A percentile compares a stretch with the other conserved stretches of the same genome.
Conservation (phyloP, 78 protist species). For the Dictyostelium firmibasis region DNA sequence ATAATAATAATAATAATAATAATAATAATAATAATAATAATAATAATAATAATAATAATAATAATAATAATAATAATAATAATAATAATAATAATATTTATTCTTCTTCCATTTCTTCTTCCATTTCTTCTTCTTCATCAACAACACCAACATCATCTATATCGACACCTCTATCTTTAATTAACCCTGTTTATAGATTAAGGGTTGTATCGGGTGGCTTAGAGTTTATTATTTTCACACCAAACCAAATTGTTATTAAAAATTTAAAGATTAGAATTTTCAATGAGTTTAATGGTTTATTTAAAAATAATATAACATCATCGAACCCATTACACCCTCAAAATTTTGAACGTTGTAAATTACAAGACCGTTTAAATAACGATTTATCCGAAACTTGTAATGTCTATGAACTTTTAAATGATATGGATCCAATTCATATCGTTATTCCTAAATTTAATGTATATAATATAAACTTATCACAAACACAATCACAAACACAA, state of each 20-base stretch:
- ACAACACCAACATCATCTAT: not conserved
- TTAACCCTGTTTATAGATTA: not conserved
- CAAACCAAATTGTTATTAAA: not conserved
- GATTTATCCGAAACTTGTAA: conserved; percentile 18
- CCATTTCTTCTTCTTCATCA: not conserved
- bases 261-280: conserved; percentile 8
- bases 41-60: too few relatives aligned
- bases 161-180: not conserved
- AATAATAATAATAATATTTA: too few relatives aligned
- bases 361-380: conserved; percentile 14
- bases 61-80: too few relatives aligned
- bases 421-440: conserved; percentile 13
- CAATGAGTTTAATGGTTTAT: conserved; percentile 10
- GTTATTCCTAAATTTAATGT: not conserved
- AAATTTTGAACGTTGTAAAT: not conserved
- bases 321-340: conserved; percentile 8
- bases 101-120: not conserved
- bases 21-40: too few relatives aligned
- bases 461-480: not conserved
- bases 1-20: too few relatives aligned
- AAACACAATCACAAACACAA: not conserved
- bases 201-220: conserved; percentile 5
- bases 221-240: not conserved
- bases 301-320: not conserved
- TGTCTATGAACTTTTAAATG: not conserved